Evolutionary conservation across 192 early-diverging fungal species (phyloP), one percentile per base, ranked within the genome.

Genomic region (Podochytrium sp.): DNA sequence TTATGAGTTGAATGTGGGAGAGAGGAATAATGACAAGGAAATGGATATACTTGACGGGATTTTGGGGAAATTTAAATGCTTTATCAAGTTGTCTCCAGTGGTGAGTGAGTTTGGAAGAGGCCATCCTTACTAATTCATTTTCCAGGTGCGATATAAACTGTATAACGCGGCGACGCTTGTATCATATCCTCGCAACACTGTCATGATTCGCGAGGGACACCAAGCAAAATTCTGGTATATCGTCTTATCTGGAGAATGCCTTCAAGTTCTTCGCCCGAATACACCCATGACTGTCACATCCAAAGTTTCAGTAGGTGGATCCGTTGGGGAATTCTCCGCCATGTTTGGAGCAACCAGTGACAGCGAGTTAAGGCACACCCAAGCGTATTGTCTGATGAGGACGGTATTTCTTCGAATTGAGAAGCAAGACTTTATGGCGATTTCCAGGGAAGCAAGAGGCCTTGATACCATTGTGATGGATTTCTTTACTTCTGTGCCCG

Each of bases 91-190:
- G 38, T 55, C 64, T 23, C 74, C 74, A 3, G 74, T 65, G 47
- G 74, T 75, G 33, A 55, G 64, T 52, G n/a, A n/a, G n/a, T n/a
- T n/a, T 33, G n/a, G n/a, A n/a, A n/a, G n/a, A n/a, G n/a, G n/a
- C n/a, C n/a, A n/a, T n/a, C n/a, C n/a, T n/a, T n/a, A n/a, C n/a
- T n/a, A n/a, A n/a, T n/a, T 51, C 18, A 47, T 58, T 35, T 32
- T 18, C 43, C 1, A 75, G 74, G 61, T 65, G 2, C 62, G 74
- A 18, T 75, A 75, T 65, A 75, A 75, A 67, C 74, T 75, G 3
- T 75, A 75, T 65, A 75, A 75, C 52, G 41, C 49, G 40, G 66
- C 64, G 55, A 67, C 60, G 20, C 4, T 75, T 16, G 74, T 67
- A 65, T 30, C 74, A 23, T 55, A 75, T 33, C 50, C 74, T 27